Evolutionary conservation across 108 stramenopile species (phyloP), one percentile per base, ranked within the genome.

Genomic region (Nitzschia inconspicua): DNA sequence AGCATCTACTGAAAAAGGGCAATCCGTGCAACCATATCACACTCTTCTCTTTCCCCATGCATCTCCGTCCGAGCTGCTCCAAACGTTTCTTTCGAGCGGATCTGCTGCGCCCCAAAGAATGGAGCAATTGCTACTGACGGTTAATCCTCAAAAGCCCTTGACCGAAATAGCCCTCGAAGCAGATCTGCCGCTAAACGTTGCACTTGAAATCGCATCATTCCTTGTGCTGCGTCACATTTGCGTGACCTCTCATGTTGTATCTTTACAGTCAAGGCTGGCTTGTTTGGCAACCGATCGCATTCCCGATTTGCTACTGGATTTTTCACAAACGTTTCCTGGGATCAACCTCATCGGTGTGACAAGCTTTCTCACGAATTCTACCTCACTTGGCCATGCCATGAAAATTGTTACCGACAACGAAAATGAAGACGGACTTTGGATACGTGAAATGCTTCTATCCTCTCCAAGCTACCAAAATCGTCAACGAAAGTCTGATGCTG

Each of bases 21-120:
- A 36, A 53, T 25, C 47, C 22, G 53, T 88, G 31, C 80, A 66
- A 24, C 84, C 91, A 7, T 86, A 88, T 56, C 77, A 88, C 36
- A 89, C 91, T 2, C 47, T 93, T 18, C 66, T 93, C 1, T 93
- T 93, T 59, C 91, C 91, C 3, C 66, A 81, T 39, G 79, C 73
- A 2, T 80, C 91, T 41, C 72, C 91, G 8, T 70, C 74, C 7
- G 83, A 87, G 30, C 52, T 93, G 23, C 31, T 86, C 8, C 64
- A 77, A 46, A 59, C 65, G 10, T 47, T 89, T 7, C 58, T 65
- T 11, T 59, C 73, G 25, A 75, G 71, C 26, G 60, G 68, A 24
- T 84, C 78, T 30, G 51, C 61, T 3, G 47, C 65, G 11, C 70
- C 78, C 4, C 72, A 53, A 42, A 50, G 61, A 34, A 24, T 85